Percentiles rank a stretch among this genome's conserved stretches.
phyloP scores from a whole-genome alignment of 441 rosid species.

The Pelargonium myrrhifolium region DNA sequence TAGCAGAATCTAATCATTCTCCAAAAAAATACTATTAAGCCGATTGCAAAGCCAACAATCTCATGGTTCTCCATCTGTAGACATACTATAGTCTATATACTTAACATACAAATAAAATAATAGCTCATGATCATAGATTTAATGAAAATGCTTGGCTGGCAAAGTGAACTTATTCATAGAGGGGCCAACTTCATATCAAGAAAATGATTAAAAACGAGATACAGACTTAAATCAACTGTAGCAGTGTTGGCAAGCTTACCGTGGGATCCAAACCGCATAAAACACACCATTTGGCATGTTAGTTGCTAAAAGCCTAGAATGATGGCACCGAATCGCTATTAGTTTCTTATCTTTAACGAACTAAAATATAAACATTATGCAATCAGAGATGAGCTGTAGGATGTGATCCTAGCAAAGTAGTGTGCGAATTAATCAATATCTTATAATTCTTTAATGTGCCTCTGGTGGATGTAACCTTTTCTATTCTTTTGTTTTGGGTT shows the following conservation, averaged over 20 bases:
- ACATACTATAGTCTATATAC: not conserved
- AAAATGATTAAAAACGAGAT: not conserved
- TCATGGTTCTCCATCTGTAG: not conserved
- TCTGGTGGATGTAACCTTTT: constrained; percentile 9
- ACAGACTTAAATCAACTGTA: not conserved
- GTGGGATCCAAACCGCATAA: not conserved
- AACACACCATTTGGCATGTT: not conserved
- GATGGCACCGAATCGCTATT: not conserved
- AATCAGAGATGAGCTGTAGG: not conserved
- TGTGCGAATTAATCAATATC: not conserved
- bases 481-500: not conserved
- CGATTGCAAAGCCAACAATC: not conserved
- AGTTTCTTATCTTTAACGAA: not conserved
- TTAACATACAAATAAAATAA: not conserved
- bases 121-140: too few species aligned
- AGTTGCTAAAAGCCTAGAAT: not conserved
- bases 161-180: too few species aligned
- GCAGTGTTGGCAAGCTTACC: not conserved
- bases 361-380: not conserved
- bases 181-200: not conserved
- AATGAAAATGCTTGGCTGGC: too few species aligned
- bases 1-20: not conserved
- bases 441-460: not conserved
- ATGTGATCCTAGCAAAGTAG: not conserved
- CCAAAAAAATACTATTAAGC: not conserved